Evolutionary conservation across 1,139 yeast species (phyloP).

Genomic region (Nematodospora anomalae): DNA sequence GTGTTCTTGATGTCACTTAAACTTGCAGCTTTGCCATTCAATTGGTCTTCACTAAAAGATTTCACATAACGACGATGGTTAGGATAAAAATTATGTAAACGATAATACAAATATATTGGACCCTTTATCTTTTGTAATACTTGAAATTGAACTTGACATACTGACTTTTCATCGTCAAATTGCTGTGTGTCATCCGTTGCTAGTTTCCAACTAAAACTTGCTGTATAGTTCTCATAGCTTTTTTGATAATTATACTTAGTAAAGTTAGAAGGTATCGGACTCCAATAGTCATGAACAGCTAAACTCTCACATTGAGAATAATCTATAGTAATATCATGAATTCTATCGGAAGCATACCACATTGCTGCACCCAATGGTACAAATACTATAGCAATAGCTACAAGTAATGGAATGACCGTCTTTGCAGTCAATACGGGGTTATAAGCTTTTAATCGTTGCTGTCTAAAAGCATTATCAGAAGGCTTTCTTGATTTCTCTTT

Average conservation of each 20-base stretch:
- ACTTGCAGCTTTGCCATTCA: conserved; percentile 71
- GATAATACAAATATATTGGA: conserved; percentile 78
- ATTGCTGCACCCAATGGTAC: conserved; percentile 92
- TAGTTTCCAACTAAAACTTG: conserved; percentile 56
- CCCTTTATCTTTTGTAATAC: conserved; percentile 74
- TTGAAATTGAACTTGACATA: conserved; percentile 78
- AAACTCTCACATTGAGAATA: conserved; percentile 69
- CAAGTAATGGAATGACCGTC: conserved; percentile 79
- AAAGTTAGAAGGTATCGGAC: conserved; percentile 62
- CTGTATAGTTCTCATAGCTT: conserved; percentile 10
- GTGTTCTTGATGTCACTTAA: conserved; percentile 58
- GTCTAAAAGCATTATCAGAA: conserved; percentile 63
- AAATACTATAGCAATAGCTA: conserved; percentile 75
- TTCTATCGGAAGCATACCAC: conserved; percentile 74
- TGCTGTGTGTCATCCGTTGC: conserved; percentile 47
- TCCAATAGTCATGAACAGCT: conserved; percentile 56
- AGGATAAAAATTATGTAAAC: conserved; percentile 80
- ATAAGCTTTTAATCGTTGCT: conserved; percentile 44
- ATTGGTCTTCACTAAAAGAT: conserved; percentile 87
- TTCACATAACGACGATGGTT: conserved; percentile 93
- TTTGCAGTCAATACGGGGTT: conserved; percentile 88
- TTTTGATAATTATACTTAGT: conserved; percentile 53
- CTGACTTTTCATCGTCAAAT: conserved; percentile 56
- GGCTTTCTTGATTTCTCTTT: conserved; percentile 53
- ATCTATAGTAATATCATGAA: conserved; percentile 79